Evolutionary conservation across 2,329 filamentous ascomycete genomes (phyloP), one percentile per base, ranked within the genome.

Genomic region (Fusarium camptoceras): DNA sequence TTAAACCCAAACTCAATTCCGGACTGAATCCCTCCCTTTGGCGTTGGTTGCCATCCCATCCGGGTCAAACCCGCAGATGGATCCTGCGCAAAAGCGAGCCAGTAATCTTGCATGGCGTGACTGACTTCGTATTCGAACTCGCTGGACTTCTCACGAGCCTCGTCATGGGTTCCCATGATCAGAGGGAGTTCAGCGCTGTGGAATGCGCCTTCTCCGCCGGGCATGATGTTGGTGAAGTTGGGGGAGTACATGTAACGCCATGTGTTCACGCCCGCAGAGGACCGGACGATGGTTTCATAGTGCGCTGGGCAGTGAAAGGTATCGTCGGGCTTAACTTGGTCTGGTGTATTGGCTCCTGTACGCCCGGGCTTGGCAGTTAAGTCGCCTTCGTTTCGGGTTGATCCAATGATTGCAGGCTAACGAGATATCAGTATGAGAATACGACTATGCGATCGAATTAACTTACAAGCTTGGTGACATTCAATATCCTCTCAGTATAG

Each of bases 201-300:
- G 2, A 24, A 63, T 9, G 57, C 41, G 0, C 59, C 59, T 2
- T 55, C 25, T 8, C 42, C n/a, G 10, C 47, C 41, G 4, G 59
- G 57, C 57, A 63, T 63, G 16, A 63, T 63, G 8, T 63, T 63
- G 31, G 59, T 63, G 0, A 63, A 63, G 16, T 63, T 63, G 41
- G 57, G 27, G 3, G 59, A 63, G 20, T 63, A 63, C 59, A 62
- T 46, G 11, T 62, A 63, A 18, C 59, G 46, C 46, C 47, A 63
- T 18, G 57, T 63, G 5, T 62, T 55, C 5, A 15, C 31, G 2
- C 50, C 34, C 1, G 30, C 18, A 0, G 39, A 14, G 2, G 59
- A 55, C 8, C 59, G 46, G 2, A 63, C 7, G 4, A 41, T 18
- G 5, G 57, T 61, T 24, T 63, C 59, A 14, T 46, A 63, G 31